Base-by-base conservation (phyloP, 768 basidiomycete genomes). In the Strobilomyces dryophilus region DNA sequence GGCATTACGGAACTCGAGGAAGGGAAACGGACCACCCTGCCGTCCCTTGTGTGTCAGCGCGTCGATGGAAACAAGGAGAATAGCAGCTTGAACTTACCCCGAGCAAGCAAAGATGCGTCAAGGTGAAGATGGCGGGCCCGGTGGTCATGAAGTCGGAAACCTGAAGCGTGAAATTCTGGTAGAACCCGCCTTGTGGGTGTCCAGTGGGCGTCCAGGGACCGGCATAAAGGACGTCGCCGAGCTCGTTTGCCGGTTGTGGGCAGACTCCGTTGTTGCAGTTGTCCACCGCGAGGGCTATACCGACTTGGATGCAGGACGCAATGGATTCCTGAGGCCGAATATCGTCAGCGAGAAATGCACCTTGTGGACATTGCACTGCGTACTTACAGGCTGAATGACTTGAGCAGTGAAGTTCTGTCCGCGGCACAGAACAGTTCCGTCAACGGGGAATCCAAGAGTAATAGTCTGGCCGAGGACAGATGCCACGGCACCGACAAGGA, bases 1-100 rank as follows among this genome's bases (percentile, higher is more conserved):
- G 3, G 47, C 59, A n/a, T 58, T 70, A 14, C 66, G 60, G 58
- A 49, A 70, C 55, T 68, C 67, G n/a, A 68, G 60, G 49, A 68
- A 37, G 8, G 67, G 67, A 44, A 41, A 52, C 4, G 64, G 59
- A 20, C 26, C 68, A 36, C 11, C 64, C 67, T 68, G 41, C 27
- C 34, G 8, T 10, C 12, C 27, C 39, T 14, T 3, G 4, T n/a
- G n/a, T n/a, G 8, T 55, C 11, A 57, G 51, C 40, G 5, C 35
- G 11, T n/a, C n/a, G 37, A 39, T 12, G 15, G 10, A 45, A 20
- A 18, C 15, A 1, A 37, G 17, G 4, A 4, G 27, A 2, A 5
- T 3, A 26, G 27, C 18, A 34, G 21, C 31, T n/a, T 3, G 37
- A 20, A 56, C 63, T 14, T 46, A 67, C 66, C 54, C 68, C 68